Evolutionary conservation across 257 asterid genomes (phyloP).

Genomic region (Nicotiana undulata): DNA sequence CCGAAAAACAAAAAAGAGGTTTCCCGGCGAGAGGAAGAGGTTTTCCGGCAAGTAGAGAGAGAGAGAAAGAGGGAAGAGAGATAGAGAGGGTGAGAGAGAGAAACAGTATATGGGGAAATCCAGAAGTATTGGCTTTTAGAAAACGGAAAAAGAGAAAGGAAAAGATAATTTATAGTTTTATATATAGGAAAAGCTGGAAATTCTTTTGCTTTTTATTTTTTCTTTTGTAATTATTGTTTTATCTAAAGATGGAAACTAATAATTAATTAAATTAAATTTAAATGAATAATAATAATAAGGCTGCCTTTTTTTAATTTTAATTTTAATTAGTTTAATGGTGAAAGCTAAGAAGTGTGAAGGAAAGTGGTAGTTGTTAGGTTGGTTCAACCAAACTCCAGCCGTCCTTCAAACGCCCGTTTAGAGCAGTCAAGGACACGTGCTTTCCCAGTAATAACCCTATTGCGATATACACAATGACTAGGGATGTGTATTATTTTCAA

Average conservation of each 20-base stretch:
- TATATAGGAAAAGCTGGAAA: conserved; percentile 11
- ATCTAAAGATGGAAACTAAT: neutral
- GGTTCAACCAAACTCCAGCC: conserved; percentile 63
- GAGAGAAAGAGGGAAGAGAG: conserved; percentile 22
- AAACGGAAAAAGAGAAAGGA: conserved; percentile 48
- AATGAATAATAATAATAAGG: neutral
- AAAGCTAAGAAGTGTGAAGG: conserved; percentile 39
- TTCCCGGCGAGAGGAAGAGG: conserved; percentile 23
- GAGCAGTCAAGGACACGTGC: neutral
- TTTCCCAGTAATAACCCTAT: conserved; percentile 11
- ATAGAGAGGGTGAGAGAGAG: conserved; percentile 10
- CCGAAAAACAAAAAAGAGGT: conserved; percentile 22
- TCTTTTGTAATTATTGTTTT: neutral
- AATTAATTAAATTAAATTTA: no score
- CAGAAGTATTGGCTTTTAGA: conserved; percentile 41
- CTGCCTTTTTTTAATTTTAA: no score
- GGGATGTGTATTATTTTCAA: neutral
- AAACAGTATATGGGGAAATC: conserved; percentile 46
- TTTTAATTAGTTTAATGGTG: conserved; percentile 13
- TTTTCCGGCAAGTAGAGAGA: conserved; percentile 41
- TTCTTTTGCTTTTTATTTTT: conserved; percentile 1
- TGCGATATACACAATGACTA: neutral
- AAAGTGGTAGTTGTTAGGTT: conserved; percentile 62
- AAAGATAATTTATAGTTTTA: conserved; percentile 39
- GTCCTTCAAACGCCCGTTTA: conserved; percentile 26